A percentile compares a stretch with the other conserved stretches of the same genome.
phyloP scores from a whole-genome alignment of 441 rosid species.

The Corymbia calophylla region DNA sequence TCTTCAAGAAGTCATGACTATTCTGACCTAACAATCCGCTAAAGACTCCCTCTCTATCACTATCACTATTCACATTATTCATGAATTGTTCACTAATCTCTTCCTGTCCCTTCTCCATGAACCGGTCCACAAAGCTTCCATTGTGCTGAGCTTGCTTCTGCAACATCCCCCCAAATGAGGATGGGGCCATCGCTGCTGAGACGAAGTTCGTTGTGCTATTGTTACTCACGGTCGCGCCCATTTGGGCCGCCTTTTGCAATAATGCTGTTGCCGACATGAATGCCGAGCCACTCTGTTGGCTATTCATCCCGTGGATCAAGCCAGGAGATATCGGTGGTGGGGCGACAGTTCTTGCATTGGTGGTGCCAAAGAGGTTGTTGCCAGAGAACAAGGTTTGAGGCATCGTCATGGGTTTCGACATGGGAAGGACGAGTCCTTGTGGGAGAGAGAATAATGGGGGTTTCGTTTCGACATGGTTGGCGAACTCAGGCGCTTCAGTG shows the following conservation, averaged over 20 bases:
- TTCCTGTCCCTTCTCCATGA: not conserved
- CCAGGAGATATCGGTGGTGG: not conserved
- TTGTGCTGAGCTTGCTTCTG: not conserved
- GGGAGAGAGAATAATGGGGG: slow-evolving; percentile 1
- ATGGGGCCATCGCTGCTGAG: accelerated
- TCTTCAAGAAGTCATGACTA: slow-evolving; percentile 15
- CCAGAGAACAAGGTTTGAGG: slow-evolving; percentile 10
- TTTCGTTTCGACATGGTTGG: slow-evolving; percentile 2
- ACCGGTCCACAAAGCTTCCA: not conserved
- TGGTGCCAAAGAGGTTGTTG: slow-evolving; percentile 6
- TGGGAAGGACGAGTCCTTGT: slow-evolving; percentile 5
- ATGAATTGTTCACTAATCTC: slow-evolving; percentile 17
- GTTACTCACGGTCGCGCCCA: slow-evolving; percentile 33
- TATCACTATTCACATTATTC: not conserved
- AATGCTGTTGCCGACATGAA: slow-evolving; percentile 51
- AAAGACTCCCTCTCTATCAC: slow-evolving; percentile 14
- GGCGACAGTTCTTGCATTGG: not conserved
- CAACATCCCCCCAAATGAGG: not conserved
- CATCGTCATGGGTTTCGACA: not conserved
- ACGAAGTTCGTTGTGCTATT: not conserved
- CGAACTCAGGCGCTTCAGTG: not conserved
- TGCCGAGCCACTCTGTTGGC: not conserved
- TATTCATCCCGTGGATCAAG: not conserved
- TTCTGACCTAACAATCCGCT: slow-evolving; percentile 20
- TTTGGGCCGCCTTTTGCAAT: slow-evolving; percentile 53